phyloP scores from a whole-genome alignment of 306 rosid species.

The Astragalus membranaceus region DNA sequence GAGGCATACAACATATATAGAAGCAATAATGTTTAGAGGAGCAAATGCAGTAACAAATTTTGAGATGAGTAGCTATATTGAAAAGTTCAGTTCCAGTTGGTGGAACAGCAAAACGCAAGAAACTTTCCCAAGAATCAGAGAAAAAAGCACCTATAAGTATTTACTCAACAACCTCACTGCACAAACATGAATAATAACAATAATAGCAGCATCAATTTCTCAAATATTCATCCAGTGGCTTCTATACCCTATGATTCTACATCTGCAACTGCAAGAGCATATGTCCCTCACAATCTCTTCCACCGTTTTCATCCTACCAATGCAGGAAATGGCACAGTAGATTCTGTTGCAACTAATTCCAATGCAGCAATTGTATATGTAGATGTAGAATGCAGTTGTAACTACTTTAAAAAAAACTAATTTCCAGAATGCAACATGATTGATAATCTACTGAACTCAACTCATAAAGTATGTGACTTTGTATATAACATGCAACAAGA shows the following conservation, averaged over 20 bases:
- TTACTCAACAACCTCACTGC: slow-evolving; percentile 20
- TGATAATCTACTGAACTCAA: too few species aligned
- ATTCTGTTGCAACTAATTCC: slow-evolving; percentile 9
- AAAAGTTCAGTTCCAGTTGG: slow-evolving; percentile 65
- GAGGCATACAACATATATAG: too few species aligned
- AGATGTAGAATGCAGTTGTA: too few species aligned
- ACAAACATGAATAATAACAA: too few species aligned
- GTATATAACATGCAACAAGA: too few species aligned
- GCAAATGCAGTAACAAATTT: too few species aligned
- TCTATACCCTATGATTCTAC: slow-evolving; percentile 39
- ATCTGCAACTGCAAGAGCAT: slow-evolving; percentile 33
- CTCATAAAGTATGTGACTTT: too few species aligned
- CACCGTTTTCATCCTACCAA: slow-evolving; percentile 41
- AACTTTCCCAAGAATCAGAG: slow-evolving; percentile 51
- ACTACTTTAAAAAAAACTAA: too few species aligned
- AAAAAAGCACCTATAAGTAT: slow-evolving; percentile 31
- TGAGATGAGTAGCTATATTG: slow-evolving; percentile 50
- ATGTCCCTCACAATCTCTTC: slow-evolving; percentile 43
- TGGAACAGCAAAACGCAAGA: slow-evolving; percentile 67
- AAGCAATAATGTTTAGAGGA: too few species aligned
- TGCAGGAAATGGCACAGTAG: not conserved
- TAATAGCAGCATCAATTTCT: slow-evolving; percentile 39
- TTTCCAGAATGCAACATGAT: too few species aligned
- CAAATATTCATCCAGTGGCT: slow-evolving; percentile 36
- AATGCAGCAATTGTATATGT: too few species aligned